Percentiles rank a stretch among this genome's conserved stretches.
phyloP scores from a whole-genome alignment of 2,329 filamentous ascomycete species.

The Ceratocystis cacaofunesta region DNA sequence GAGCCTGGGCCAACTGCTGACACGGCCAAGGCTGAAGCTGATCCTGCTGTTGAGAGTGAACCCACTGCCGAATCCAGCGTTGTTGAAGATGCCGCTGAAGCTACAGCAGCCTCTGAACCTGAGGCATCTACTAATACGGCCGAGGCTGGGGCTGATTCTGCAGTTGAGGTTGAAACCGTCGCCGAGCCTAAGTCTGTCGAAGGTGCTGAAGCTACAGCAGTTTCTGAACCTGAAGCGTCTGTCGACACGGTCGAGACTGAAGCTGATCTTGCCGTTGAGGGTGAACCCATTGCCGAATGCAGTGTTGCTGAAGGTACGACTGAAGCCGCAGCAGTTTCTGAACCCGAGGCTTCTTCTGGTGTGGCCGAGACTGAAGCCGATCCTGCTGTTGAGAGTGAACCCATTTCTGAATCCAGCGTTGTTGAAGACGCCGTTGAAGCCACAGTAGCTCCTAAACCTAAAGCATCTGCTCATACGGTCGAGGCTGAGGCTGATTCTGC shows the following conservation, averaged over 20 bases:
- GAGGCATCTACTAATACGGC: neutral
- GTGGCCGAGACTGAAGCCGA: too few relatives aligned
- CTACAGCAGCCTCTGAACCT: neutral
- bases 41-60: neutral
- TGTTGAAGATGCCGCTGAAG: neutral
- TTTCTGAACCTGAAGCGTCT: too few relatives aligned
- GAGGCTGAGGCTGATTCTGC: neutral
- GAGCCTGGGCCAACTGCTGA: neutral
- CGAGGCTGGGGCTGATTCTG: neutral
- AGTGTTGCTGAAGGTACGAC: rapidly evolving
- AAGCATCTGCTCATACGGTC: neutral
- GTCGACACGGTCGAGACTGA: too few relatives aligned
- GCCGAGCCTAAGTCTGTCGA: too few relatives aligned
- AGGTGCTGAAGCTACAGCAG: too few relatives aligned
- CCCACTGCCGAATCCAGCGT: too few relatives aligned
- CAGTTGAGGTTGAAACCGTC: neutral
- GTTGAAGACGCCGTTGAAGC: neutral
- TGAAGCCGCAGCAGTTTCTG: too few relatives aligned
- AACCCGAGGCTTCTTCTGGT: too few relatives aligned
- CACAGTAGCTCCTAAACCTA: rapidly evolving
- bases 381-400: too few relatives aligned
- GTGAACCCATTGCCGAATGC: neutral
- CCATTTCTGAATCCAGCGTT: neutral
- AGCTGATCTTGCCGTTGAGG: too few relatives aligned
- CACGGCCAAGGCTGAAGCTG: neutral